These are phyloP conservation scores for Osmanthus fragrans DNA, from an alignment of 257 asterid genomes.

Conservation along the genomic window DNA sequence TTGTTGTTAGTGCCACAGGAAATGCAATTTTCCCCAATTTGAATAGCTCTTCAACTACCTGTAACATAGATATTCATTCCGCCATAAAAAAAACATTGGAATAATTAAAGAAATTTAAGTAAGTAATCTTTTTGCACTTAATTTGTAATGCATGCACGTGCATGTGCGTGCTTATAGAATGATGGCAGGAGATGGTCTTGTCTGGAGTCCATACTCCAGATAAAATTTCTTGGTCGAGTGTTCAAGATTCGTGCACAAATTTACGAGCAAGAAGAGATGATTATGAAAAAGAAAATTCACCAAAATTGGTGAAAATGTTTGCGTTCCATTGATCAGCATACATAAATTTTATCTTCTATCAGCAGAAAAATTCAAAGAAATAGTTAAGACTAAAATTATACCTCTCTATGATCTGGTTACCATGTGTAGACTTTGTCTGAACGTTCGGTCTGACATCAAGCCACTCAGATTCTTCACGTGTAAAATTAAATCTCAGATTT, in stretches of 20 bases:
- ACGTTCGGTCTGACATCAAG: constrained; percentile 11
- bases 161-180: not conserved
- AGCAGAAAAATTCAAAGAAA: not conserved
- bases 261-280: too few relatives aligned
- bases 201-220: not conserved
- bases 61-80: not conserved
- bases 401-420: not conserved
- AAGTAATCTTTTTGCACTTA: not conserved
- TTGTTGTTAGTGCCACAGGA: constrained; percentile 78
- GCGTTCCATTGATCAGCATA: too few relatives aligned
- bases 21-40: constrained; percentile 51
- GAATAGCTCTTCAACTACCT: constrained; percentile 58
- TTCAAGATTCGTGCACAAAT: too few relatives aligned
- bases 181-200: not conserved
- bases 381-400: too few relatives aligned
- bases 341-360: not conserved
- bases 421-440: constrained; percentile 21
- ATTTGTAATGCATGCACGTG: not conserved
- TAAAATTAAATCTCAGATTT: constrained; percentile 13
- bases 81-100: not conserved
- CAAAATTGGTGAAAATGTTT: too few relatives aligned
- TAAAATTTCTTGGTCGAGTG: not conserved
- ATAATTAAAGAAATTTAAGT: not conserved
- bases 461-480: constrained; percentile 29
- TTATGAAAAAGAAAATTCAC: too few relatives aligned